Evolutionary conservation across 2,329 filamentous ascomycete species (phyloP).

Genomic region (Ambrosiella cleistominuta): DNA sequence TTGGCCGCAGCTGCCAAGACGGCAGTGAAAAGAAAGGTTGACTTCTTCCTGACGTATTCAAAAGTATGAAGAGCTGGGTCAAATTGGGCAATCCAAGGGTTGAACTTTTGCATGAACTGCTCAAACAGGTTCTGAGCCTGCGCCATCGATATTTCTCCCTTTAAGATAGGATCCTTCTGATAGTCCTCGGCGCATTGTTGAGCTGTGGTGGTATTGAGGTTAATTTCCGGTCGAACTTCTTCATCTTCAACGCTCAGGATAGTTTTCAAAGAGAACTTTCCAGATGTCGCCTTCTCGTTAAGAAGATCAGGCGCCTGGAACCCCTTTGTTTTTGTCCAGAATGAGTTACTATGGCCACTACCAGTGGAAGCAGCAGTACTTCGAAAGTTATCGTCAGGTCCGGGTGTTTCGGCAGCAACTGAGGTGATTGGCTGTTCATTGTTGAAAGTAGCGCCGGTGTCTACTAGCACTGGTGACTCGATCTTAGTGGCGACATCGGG

Average conservation of each 20-base stretch:
- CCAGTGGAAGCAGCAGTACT: neutral
- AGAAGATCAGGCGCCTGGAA: slow-evolving; percentile 21
- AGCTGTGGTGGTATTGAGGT: neutral
- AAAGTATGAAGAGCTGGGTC: slow-evolving; percentile 24
- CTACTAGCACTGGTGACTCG: slow-evolving; percentile 1
- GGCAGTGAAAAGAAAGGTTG: slow-evolving; percentile 21
- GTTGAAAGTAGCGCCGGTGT: neutral
- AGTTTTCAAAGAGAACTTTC: slow-evolving; percentile 20
- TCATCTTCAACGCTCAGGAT: slow-evolving; percentile 17
- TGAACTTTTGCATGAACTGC: slow-evolving; percentile 22
- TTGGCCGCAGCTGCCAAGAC: slow-evolving; percentile 22
- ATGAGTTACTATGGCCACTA: slow-evolving; percentile 7
- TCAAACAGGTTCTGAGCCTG: slow-evolving; percentile 4
- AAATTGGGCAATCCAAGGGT: slow-evolving; percentile 25
- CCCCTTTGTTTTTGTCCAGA: slow-evolving; percentile 13
- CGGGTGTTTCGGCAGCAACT: neutral
- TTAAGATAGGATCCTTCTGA: slow-evolving; percentile 3
- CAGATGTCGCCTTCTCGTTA: slow-evolving; percentile 20
- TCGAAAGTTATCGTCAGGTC: neutral
- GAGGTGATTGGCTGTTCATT: neutral
- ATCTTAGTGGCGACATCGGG: slow-evolving; percentile 1
- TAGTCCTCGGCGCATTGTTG: neutral
- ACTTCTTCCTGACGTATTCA: slow-evolving; percentile 20
- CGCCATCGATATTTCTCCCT: neutral
- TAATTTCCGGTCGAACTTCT: neutral